phyloP scores from a whole-genome alignment of 1,284 basidiomycete genomes.

The Moesziomyces sp. region DNA sequence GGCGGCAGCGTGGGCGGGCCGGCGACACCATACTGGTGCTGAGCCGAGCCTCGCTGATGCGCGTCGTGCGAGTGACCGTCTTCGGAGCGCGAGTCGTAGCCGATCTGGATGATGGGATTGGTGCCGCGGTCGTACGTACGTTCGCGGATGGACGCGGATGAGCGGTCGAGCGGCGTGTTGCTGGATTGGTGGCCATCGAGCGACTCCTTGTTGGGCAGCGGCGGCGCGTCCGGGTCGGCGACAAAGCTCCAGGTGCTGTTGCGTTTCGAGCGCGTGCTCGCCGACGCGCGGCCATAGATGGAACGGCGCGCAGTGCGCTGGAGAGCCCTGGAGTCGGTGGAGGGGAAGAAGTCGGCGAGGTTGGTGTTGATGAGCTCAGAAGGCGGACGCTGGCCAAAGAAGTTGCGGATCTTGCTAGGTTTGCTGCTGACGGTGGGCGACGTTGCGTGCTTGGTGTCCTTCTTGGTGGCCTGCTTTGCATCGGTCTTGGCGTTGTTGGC shows the following conservation, averaged over 20 bases:
- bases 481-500: constrained; percentile 1
- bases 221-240: constrained; percentile 54
- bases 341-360: constrained; percentile 93
- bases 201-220: constrained; percentile 54
- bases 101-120: constrained; percentile 49
- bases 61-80: constrained; percentile 20
- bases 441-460: constrained; percentile 18
- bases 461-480: constrained; percentile 23
- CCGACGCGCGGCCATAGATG: constrained; percentile 58
- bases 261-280: constrained; percentile 57
- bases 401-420: constrained; percentile 80
- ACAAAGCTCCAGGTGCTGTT: constrained; percentile 63
- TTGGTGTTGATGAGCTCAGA: constrained; percentile 97
- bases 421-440: constrained; percentile 36
- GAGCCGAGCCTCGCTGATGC: constrained; percentile 9
- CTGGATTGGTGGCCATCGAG: constrained; percentile 16
- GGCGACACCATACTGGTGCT: constrained; percentile 6
- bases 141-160: constrained; percentile 22
- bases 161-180: constrained; percentile 15
- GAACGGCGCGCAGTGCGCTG: constrained; percentile 58
- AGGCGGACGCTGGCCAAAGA: constrained; percentile 96
- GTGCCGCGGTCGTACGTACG: constrained; percentile 4
- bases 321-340: constrained; percentile 78
- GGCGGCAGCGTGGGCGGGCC: constrained; percentile 54
- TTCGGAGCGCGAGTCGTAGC: constrained; percentile 39